Percentiles rank a stretch among this genome's conserved stretches.
Conservation (phyloP, 495 filamentous ascomycete species). For the Talaromyces borbonicus region DNA sequence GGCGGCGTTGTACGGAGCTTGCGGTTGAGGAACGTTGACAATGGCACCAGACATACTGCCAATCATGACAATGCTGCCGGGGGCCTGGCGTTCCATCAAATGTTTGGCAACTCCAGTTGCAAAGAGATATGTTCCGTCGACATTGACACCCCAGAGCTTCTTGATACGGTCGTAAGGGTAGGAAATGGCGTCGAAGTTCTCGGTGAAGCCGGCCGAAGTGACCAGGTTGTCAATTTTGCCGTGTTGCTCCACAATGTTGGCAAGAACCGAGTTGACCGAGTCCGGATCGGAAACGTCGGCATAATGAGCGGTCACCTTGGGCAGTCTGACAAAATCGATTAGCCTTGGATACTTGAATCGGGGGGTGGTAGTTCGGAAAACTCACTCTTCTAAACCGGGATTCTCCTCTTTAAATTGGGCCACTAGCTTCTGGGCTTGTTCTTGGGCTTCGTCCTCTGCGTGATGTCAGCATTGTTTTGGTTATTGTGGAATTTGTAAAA, state of each 20-base stretch:
- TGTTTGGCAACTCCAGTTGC: constrained; percentile 79
- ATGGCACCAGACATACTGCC: constrained; percentile 89
- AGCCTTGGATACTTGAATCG: neutral
- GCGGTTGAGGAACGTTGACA: constrained; percentile 91
- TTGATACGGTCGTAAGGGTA: constrained; percentile 84
- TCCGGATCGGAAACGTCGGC: constrained; percentile 72
- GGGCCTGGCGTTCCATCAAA: constrained; percentile 67
- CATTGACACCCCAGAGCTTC: constrained; percentile 90
- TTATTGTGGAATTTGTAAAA: neutral
- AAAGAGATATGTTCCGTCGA: constrained; percentile 88
- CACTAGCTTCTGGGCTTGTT: constrained; percentile 60
- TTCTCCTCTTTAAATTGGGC: constrained; percentile 67
- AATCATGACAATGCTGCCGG: constrained; percentile 88
- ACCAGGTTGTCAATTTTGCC: constrained; percentile 84
- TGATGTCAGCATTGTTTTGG: constrained; percentile 10
- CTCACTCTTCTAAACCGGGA: constrained; percentile 60
- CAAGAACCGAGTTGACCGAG: constrained; percentile 62
- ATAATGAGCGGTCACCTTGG: constrained; percentile 82
- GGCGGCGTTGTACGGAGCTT: constrained; percentile 82
- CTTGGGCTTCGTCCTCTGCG: constrained; percentile 72
- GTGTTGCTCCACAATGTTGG: constrained; percentile 59
- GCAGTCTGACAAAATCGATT: constrained; percentile 37
- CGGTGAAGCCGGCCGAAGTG: constrained; percentile 90
- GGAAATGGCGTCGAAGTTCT: constrained; percentile 83
- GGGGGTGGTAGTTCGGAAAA: constrained; percentile 4